phyloP scores from a whole-genome alignment of 106 monocot species.

The Acorus gramineus region DNA sequence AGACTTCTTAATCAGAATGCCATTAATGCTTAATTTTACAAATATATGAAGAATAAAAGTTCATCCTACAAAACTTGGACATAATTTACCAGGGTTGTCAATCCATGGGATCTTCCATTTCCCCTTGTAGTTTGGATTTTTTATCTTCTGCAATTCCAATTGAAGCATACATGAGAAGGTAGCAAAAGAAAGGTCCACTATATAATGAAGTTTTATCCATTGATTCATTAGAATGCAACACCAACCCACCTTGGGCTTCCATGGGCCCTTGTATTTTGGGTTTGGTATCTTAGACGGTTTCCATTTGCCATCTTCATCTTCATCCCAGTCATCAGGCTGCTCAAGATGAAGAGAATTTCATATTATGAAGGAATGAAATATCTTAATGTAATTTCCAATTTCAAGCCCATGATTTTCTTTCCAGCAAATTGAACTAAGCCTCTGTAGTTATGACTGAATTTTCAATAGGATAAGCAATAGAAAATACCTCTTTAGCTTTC shows the following conservation, averaged over 20 bases:
- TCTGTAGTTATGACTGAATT: too few relatives aligned
- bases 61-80: too few relatives aligned
- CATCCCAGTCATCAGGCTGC: constrained; percentile 94
- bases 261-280: constrained; percentile 88
- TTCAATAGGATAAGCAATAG: not conserved
- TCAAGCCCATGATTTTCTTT: too few relatives aligned
- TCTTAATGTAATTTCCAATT: too few relatives aligned
- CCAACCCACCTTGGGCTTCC: constrained; percentile 79
- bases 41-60: too few relatives aligned
- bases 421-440: too few relatives aligned
- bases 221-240: not conserved
- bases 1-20: too few relatives aligned
- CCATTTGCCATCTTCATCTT: constrained; percentile 95
- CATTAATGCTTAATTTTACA: too few relatives aligned
- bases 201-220: too few relatives aligned
- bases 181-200: too few relatives aligned
- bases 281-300: constrained; percentile 77
- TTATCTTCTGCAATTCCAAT: constrained; percentile 63
- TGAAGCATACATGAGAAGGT: not conserved
- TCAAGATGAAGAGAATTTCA: not conserved
- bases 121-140: constrained; percentile 97
- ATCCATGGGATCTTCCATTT: constrained; percentile 97
- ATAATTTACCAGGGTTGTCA: constrained; percentile 83
- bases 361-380: not conserved
- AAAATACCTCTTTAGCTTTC: constrained; percentile 67